phyloP scores from a whole-genome alignment of 2,329 filamentous ascomycete genomes.

The Paracorniculantispora psalliotae region DNA sequence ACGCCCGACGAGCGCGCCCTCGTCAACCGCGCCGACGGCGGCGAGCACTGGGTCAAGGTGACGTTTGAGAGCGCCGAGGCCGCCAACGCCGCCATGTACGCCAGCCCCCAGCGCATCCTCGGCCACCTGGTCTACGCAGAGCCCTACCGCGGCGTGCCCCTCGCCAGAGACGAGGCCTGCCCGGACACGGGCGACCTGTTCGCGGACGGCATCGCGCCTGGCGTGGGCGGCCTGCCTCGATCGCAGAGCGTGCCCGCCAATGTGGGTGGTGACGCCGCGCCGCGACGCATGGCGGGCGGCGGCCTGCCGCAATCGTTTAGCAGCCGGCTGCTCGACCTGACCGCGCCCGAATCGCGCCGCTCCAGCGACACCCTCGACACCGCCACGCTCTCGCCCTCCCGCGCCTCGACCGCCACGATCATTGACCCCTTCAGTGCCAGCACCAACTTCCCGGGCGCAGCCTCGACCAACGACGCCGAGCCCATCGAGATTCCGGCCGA shows the following conservation, averaged over 20 bases:
- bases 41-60: conserved; percentile 87
- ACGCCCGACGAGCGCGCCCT: conserved; percentile 69
- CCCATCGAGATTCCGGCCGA: conserved; percentile 26
- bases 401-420: conserved; percentile 42
- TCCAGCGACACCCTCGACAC: conserved; percentile 57
- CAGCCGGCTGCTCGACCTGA: conserved; percentile 34
- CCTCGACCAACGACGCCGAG: conserved; percentile 19
- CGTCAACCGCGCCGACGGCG: conserved; percentile 76
- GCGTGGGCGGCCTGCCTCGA: conserved; percentile 27
- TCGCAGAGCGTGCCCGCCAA: conserved; percentile 33
- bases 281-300: conserved; percentile 19
- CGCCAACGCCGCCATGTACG: conserved; percentile 63
- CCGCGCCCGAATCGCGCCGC: conserved; percentile 39
- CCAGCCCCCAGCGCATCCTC: conserved; percentile 66
- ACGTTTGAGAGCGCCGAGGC: conserved; percentile 72
- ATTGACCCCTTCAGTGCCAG: conserved; percentile 26
- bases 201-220: conserved; percentile 29
- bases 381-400: conserved; percentile 42
- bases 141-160: conserved; percentile 60
- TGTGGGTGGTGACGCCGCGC: conserved; percentile 23
- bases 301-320: conserved; percentile 32
- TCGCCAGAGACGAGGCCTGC: conserved; percentile 59
- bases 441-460: conserved; percentile 10
- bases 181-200: conserved; percentile 33
- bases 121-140: conserved; percentile 69